Evolutionary conservation across 1,139 yeast genomes (phyloP).

Genomic region (Candida smagusa): DNA sequence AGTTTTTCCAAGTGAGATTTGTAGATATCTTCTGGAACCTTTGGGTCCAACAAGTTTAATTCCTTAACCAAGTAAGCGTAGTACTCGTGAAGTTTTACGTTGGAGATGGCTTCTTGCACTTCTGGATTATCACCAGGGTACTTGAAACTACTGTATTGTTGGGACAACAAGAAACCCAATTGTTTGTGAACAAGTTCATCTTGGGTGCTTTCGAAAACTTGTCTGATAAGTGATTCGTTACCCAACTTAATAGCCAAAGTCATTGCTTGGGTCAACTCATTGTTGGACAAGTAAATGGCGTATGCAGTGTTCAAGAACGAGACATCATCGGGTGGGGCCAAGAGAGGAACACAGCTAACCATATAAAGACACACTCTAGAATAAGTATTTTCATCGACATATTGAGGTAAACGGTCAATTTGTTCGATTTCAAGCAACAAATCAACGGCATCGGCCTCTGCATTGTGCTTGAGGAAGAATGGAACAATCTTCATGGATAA

Average conservation of each 20-base stretch:
- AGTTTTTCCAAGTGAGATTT: constrained; percentile 83
- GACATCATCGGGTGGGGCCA: constrained; percentile 92
- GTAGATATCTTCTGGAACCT: constrained; percentile 92
- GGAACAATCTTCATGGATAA: constrained; percentile 82
- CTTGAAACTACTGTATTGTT: constrained; percentile 78
- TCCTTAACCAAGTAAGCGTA: constrained; percentile 80
- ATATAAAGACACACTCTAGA: constrained; percentile 90
- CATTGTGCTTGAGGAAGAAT: constrained; percentile 88
- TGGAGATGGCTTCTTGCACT: constrained; percentile 84
- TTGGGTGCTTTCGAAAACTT: constrained; percentile 72
- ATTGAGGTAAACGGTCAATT: constrained; percentile 76
- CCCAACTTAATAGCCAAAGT: constrained; percentile 87
- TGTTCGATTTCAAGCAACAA: constrained; percentile 83
- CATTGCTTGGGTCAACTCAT: constrained; percentile 85
- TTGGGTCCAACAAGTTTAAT: constrained; percentile 82
- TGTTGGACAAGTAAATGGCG: constrained; percentile 75
- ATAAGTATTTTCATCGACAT: constrained; percentile 81
- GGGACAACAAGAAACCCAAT: constrained; percentile 83
- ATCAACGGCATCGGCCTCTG: constrained; percentile 98
- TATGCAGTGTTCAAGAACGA: constrained; percentile 90
- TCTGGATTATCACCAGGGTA: constrained; percentile 63
- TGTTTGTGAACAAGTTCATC: constrained; percentile 82
- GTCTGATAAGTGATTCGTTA: constrained; percentile 70
- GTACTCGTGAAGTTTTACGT: constrained; percentile 74
- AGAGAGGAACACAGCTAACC: constrained; percentile 91